phyloP scores from a whole-genome alignment of 495 filamentous ascomycete genomes.

The Lichenothelia convexa region DNA sequence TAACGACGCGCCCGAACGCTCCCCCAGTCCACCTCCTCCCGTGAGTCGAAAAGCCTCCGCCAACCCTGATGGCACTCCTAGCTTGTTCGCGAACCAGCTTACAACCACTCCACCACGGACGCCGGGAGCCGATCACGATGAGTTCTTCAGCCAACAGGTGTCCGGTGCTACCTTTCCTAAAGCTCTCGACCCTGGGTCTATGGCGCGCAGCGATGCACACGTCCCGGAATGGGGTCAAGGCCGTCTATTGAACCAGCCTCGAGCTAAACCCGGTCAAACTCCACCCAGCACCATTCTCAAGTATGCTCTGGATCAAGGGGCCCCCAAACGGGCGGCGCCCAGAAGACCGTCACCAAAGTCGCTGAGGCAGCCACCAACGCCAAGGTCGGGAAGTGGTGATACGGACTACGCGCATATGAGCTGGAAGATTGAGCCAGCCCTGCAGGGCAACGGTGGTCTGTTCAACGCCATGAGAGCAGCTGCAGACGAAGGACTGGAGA shows the following conservation, averaged over 20 bases:
- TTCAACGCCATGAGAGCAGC: slow-evolving; percentile 72
- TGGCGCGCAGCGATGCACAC: slow-evolving; percentile 37
- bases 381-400: slow-evolving; percentile 25
- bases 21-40: slow-evolving; percentile 1
- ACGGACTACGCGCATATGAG: slow-evolving; percentile 45
- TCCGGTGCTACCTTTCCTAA: slow-evolving; percentile 23
- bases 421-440: slow-evolving; percentile 69
- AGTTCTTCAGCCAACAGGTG: slow-evolving; percentile 37
- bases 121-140: slow-evolving; percentile 40
- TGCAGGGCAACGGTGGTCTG: slow-evolving; percentile 81
- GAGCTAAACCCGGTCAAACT: slow-evolving; percentile 43
- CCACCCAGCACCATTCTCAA: slow-evolving; percentile 57
- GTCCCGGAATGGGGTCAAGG: slow-evolving; percentile 54
- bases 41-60: slow-evolving; percentile 9
- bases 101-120: slow-evolving; percentile 39
- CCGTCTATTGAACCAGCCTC: slow-evolving; percentile 49
- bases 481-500: slow-evolving; percentile 41
- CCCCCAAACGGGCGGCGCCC: slow-evolving; percentile 7
- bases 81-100: slow-evolving; percentile 15
- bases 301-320: slow-evolving; percentile 33
- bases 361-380: slow-evolving; percentile 6
- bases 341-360: slow-evolving; percentile 6
- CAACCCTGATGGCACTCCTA: slow-evolving; percentile 21
- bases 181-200: slow-evolving; percentile 23
- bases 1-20: slow-evolving; percentile 7